Evolutionary conservation across 2,329 filamentous ascomycete species (phyloP).

Genomic region (Venturia effusa): DNA sequence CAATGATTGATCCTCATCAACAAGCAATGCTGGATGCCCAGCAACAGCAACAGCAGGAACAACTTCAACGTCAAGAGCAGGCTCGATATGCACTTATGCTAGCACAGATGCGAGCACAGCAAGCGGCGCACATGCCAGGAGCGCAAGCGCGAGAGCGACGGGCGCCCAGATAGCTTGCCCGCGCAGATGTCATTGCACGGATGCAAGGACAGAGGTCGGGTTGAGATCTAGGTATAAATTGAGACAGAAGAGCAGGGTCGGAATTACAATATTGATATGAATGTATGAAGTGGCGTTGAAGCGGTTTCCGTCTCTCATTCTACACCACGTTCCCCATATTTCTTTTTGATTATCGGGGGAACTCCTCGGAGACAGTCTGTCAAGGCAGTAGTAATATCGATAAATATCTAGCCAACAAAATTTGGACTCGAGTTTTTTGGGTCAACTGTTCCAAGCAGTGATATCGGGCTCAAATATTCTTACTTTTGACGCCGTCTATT

Average conservation of each 20-base stretch:
- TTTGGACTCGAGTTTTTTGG: no score
- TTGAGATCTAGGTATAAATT: neutral
- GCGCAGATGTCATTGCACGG: neutral
- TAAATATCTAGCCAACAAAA: no score
- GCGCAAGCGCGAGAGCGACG: neutral
- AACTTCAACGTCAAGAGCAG: neutral
- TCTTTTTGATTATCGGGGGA: no score
- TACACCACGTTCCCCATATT: no score
- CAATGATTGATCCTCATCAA: no score
- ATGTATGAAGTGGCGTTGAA: no score
- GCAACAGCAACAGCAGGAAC: neutral
- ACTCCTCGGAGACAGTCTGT: no score
- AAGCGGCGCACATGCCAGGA: neutral
- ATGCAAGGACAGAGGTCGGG: neutral
- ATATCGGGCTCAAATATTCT: no score
- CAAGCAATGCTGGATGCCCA: neutral
- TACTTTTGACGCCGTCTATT: no score
- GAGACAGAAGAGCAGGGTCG: neutral
- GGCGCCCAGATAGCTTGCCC: neutral
- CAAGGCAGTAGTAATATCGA: no score
- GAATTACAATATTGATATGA: neutral
- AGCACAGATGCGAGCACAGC: neutral
- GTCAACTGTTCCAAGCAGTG: no score
- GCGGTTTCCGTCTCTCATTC: no score
- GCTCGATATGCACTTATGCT: neutral